Conservation (phyloP, 139 green algal species). For the Marvania coccoides region DNA sequence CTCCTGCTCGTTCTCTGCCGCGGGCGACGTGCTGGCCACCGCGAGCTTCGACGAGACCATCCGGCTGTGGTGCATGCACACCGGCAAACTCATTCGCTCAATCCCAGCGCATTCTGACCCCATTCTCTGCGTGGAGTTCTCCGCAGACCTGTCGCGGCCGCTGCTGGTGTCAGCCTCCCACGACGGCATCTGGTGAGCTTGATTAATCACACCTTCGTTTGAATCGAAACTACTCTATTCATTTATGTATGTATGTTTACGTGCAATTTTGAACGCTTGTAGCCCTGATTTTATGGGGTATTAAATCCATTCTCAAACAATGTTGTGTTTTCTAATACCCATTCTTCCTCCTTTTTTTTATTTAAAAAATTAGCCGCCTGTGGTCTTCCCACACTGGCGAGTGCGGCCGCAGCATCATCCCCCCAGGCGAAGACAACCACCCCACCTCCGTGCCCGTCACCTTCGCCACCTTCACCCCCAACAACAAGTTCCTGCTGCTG, state of each 20-base stretch:
- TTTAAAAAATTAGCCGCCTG: slow-evolving; percentile 32
- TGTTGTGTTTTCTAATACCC: too few relatives aligned
- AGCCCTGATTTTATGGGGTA: too few relatives aligned
- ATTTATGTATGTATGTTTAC: too few relatives aligned
- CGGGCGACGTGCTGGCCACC: slow-evolving; percentile 69
- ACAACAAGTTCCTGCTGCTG: slow-evolving; percentile 63
- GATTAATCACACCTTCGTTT: too few relatives aligned
- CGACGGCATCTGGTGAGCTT: slow-evolving; percentile 69
- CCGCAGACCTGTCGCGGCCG: slow-evolving; percentile 42
- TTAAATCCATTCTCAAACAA: too few relatives aligned
- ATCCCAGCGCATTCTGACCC: slow-evolving; percentile 90
- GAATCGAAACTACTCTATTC: too few relatives aligned
- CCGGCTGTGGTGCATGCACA: slow-evolving; percentile 74
- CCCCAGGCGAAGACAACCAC: slow-evolving; percentile 28
- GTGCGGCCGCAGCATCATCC: slow-evolving; percentile 75
- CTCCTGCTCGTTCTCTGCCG: slow-evolving; percentile 71
- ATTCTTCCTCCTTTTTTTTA: too few relatives aligned
- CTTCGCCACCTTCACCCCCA: slow-evolving; percentile 77
- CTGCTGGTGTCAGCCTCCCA: slow-evolving; percentile 66
- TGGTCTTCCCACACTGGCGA: slow-evolving; percentile 61
- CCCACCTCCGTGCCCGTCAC: slow-evolving; percentile 69
- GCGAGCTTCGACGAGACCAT: slow-evolving; percentile 90
- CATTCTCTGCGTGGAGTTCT: slow-evolving; percentile 73
- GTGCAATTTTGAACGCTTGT: too few relatives aligned
- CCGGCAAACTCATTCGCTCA: slow-evolving; percentile 42